Evolutionary conservation across 805 yeast genomes (phyloP).

Genomic region (Saturnispora silvae): DNA sequence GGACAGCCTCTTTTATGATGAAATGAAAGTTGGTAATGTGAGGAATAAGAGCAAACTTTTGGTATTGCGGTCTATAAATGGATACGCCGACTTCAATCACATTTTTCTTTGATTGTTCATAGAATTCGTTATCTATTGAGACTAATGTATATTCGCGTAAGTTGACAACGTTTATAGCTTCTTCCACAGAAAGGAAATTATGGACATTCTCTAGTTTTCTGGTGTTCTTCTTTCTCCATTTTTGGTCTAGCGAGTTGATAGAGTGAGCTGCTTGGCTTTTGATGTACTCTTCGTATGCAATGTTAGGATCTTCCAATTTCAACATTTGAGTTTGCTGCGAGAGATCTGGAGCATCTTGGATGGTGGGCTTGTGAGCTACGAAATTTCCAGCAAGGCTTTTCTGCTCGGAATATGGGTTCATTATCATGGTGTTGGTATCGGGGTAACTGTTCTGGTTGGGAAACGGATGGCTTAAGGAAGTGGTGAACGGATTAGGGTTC

Average conservation of each 20-base stretch:
- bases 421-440: slow-evolving; percentile 9
- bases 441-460: slow-evolving; percentile 9
- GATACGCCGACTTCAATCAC: slow-evolving; percentile 24
- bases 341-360: not conserved
- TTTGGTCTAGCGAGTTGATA: not conserved
- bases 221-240: not conserved
- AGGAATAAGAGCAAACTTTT: slow-evolving; percentile 21
- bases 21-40: slow-evolving; percentile 23
- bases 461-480: slow-evolving; percentile 4
- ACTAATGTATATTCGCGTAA: slow-evolving; percentile 15
- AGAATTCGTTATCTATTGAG: slow-evolving; percentile 22
- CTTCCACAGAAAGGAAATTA: slow-evolving; percentile 14
- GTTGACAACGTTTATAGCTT: slow-evolving; percentile 18
- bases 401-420: not conserved
- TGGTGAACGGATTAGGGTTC: not conserved
- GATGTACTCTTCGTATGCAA: not conserved
- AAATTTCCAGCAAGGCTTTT: not conserved
- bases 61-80: slow-evolving; percentile 23
- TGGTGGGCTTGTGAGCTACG: not conserved
- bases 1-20: slow-evolving; percentile 17
- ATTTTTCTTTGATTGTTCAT: slow-evolving; percentile 12
- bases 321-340: not conserved
- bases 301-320: not conserved
- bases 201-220: not conserved
- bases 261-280: not conserved